These are phyloP conservation scores for Melaleuca quinquenervia DNA, from an alignment of 345 rosid species.

Conservation along the genomic window DNA sequence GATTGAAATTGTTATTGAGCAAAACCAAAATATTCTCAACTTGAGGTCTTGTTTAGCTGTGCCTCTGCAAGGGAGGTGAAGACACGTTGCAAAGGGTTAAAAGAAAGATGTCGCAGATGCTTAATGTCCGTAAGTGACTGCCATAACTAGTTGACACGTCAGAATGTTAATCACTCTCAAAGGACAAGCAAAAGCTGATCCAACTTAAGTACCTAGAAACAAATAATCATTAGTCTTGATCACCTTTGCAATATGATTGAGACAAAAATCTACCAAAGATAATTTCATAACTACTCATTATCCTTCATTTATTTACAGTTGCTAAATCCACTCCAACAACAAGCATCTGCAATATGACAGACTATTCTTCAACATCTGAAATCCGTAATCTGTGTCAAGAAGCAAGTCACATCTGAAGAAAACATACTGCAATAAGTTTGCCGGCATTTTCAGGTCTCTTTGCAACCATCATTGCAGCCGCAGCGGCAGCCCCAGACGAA, in stretches of 20 bases:
- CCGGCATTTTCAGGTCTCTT: slow-evolving; percentile 90
- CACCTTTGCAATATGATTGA: neutral
- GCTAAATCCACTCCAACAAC: neutral
- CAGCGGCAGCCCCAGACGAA: slow-evolving; percentile 97
- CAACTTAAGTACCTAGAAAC: neutral
- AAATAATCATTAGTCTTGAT: neutral
- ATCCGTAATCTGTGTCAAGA: neutral
- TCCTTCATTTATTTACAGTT: neutral
- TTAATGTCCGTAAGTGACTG: neutral
- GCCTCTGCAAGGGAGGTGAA: neutral
- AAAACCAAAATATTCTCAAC: neutral
- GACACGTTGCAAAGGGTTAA: neutral
- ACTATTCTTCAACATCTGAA: neutral
- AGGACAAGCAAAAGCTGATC: neutral
- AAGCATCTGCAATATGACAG: neutral
- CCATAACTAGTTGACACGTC: neutral
- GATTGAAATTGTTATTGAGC: neutral
- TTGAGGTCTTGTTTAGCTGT: neutral
- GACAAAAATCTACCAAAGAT: neutral
- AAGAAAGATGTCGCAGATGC: neutral
- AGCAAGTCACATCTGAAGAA: neutral
- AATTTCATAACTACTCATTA: neutral
- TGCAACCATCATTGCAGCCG: slow-evolving; percentile 79
- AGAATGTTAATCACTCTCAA: neutral
- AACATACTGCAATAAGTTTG: slow-evolving; percentile 78